A percentile compares a stretch with the other conserved stretches of the same genome.
These are phyloP conservation scores for Neonectria coccinea DNA, from an alignment of 2,329 filamentous ascomycete species.

Conservation along the genomic window DNA sequence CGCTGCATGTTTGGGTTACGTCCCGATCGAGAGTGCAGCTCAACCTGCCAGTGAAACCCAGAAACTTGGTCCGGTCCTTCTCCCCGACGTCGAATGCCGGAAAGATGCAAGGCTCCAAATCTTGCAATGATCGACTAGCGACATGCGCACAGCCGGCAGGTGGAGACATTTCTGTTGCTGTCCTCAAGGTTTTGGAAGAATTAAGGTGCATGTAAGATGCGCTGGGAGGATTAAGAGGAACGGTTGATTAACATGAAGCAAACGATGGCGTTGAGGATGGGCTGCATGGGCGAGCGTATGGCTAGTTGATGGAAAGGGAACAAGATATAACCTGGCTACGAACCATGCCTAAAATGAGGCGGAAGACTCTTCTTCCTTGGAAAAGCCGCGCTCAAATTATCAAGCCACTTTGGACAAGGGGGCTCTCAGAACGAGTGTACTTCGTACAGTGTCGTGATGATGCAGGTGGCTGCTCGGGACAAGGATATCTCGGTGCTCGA, in stretches of 20 bases:
- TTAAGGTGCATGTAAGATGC: constrained; percentile 14
- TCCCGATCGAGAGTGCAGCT: background rate
- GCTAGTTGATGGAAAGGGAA: constrained; percentile 22
- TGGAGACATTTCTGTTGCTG: constrained; percentile 22
- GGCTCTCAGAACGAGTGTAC: constrained; percentile 15
- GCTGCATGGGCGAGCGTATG: constrained; percentile 1
- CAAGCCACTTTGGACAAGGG: constrained; percentile 7
- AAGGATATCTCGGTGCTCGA: constrained; percentile 8
- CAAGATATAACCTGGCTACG: constrained; percentile 31
- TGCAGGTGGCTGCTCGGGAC: constrained; percentile 12
- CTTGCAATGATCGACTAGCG: constrained; percentile 12
- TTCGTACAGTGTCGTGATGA: constrained; percentile 3
- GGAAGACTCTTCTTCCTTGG: constrained; percentile 10
- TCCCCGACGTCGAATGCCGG: constrained; percentile 37
- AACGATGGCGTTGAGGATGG: constrained; percentile 2
- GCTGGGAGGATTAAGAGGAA: constrained; percentile 11
- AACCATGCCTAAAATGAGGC: constrained; percentile 12
- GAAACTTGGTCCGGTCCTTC: constrained; percentile 12
- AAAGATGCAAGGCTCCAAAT: constrained; percentile 37
- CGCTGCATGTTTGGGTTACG: constrained; percentile 17
- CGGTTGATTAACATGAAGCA: constrained; percentile 12
- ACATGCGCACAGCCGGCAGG: constrained; percentile 17
- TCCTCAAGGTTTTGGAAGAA: background rate
- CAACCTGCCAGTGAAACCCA: constrained; percentile 14
- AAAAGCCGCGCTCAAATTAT: constrained; percentile 2